Conservation (phyloP, 495 filamentous ascomycete species). For the Hypomontagnella monticulosa region DNA sequence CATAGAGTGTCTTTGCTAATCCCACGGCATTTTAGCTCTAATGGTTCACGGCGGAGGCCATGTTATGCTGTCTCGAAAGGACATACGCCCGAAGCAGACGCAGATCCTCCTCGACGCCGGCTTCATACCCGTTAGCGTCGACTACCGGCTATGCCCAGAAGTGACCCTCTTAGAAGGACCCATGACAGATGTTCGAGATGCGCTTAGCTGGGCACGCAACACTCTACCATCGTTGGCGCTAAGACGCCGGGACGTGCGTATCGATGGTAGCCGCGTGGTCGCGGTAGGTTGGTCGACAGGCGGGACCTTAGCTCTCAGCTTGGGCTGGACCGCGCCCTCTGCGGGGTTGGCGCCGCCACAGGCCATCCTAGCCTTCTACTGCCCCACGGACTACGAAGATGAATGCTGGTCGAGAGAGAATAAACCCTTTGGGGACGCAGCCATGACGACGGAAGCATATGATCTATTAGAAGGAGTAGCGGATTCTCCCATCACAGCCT, state of each 20-base stretch:
- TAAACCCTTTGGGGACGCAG: conserved; percentile 20
- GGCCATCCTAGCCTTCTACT: conserved; percentile 64
- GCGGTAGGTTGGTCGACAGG: conserved; percentile 68
- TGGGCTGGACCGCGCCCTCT: conserved; percentile 51
- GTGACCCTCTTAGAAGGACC: conserved; percentile 57
- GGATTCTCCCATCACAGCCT: conserved; percentile 16
- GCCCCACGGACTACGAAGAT: conserved; percentile 57
- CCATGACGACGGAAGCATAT: conserved; percentile 12
- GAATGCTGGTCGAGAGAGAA: conserved; percentile 24
- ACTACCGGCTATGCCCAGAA: conserved; percentile 68
- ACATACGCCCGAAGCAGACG: conserved; percentile 56
- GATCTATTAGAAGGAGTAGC: conserved; percentile 31
- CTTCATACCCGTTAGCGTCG: conserved; percentile 63
- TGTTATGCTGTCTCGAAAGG: conserved; percentile 57
- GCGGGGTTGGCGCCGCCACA: conserved; percentile 53
- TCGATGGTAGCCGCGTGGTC: conserved; percentile 54
- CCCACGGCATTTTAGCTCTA: conserved; percentile 51
- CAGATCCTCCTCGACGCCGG: conserved; percentile 50
- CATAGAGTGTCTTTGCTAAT: background rate
- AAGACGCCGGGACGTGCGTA: conserved; percentile 37
- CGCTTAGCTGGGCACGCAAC: conserved; percentile 55
- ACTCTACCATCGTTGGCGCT: conserved; percentile 51
- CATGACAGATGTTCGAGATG: conserved; percentile 60
- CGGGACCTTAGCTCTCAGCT: conserved; percentile 62
- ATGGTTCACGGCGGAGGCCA: conserved; percentile 69